Percentiles rank a stretch among this genome's conserved stretches.
Evolutionary conservation across 768 basidiomycete species (phyloP).

Genomic region (Mycena albidolilacea): DNA sequence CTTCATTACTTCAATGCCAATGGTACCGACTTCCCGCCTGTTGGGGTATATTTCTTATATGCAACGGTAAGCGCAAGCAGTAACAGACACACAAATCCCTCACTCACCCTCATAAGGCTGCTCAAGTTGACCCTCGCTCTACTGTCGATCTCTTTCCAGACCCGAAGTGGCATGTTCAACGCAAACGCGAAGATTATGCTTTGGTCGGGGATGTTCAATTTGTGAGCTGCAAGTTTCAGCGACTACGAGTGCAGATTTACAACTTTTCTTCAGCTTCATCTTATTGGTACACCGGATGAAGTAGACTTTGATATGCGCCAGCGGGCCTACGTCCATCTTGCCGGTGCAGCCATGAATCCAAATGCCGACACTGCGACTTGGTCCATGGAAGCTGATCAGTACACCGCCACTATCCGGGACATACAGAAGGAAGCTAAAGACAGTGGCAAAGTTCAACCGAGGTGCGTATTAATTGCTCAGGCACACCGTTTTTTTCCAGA

Average conservation of each 20-base stretch:
- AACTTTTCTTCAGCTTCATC: not conserved
- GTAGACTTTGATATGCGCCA: not conserved
- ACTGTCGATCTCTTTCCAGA: too few species aligned
- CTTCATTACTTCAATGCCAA: not conserved
- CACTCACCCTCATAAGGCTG: too few species aligned
- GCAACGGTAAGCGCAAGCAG: not conserved
- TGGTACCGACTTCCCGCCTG: not conserved
- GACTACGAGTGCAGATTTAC: too few species aligned
- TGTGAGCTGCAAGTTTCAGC: not conserved
- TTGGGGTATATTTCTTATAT: not conserved
- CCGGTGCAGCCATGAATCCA: not conserved
- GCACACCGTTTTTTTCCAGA: too few species aligned
- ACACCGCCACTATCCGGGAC: not conserved
- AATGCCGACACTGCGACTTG: not conserved
- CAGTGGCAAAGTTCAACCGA: too few species aligned
- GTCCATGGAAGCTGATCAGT: not conserved
- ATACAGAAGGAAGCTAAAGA: not conserved
- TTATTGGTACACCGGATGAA: not conserved
- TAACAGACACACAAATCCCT: too few species aligned
- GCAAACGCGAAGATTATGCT: not conserved
- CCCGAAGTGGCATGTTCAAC: too few species aligned
- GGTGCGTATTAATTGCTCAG: too few species aligned
- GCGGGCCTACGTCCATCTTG: not conserved
- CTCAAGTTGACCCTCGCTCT: too few species aligned
- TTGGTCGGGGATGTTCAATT: not conserved